A percentile compares a stretch with the other conserved stretches of the same genome.
Evolutionary conservation across 441 rosid species (phyloP).

Genomic region (Capsella rubella): DNA sequence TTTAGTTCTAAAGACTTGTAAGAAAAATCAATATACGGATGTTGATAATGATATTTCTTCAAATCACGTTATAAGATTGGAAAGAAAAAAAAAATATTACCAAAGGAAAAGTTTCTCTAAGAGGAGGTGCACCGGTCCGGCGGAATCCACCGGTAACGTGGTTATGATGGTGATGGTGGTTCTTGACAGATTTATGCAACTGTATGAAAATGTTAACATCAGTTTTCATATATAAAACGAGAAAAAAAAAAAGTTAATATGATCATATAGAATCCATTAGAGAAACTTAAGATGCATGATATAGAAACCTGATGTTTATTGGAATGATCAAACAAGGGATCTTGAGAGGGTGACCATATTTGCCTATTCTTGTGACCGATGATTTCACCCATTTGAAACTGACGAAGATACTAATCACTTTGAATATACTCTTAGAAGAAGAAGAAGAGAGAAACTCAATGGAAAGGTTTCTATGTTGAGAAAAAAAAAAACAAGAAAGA

Average conservation of each 20-base stretch:
- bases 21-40: not conserved
- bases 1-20: not conserved
- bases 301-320: slow-evolving; percentile 44
- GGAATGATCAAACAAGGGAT: slow-evolving; percentile 51
- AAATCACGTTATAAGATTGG: not conserved
- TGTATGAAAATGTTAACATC: not conserved
- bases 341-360: slow-evolving; percentile 60
- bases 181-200: slow-evolving; percentile 31
- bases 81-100: not conserved
- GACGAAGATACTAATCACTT: not conserved
- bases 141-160: slow-evolving; percentile 12
- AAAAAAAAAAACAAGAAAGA: not conserved
- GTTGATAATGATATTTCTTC: slow-evolving; percentile 15
- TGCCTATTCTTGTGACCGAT: slow-evolving; percentile 59
- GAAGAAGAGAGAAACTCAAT: slow-evolving; percentile 33
- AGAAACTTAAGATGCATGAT: slow-evolving; percentile 11
- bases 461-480: slow-evolving; percentile 42
- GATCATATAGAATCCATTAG: not conserved
- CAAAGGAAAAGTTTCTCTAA: slow-evolving; percentile 24
- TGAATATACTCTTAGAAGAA: slow-evolving; percentile 26
- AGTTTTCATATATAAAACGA: not conserved
- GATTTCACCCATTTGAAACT: slow-evolving; percentile 45
- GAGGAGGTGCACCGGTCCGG: not conserved
- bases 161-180: slow-evolving; percentile 16
- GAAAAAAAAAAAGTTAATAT: not conserved